phyloP scores from a whole-genome alignment of 108 stramenopile genomes.

The Fragilaria crotonensis region DNA sequence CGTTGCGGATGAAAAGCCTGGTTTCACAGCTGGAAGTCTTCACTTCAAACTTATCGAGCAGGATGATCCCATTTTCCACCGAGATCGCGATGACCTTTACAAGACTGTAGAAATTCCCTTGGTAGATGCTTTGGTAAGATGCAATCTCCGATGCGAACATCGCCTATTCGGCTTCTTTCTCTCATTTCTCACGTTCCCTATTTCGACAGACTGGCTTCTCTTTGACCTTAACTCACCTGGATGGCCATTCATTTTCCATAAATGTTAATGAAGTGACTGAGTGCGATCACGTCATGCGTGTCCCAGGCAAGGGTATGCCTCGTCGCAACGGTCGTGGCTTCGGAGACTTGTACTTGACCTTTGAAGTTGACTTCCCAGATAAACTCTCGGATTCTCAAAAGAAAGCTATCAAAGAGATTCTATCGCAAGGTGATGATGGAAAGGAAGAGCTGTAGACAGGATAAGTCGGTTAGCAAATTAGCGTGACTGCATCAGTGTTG shows the following conservation, averaged over 20 bases:
- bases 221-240: conserved; percentile 66
- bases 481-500: too few species aligned
- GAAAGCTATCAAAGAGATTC: conserved; percentile 55
- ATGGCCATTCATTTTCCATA: conserved; percentile 64
- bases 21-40: conserved; percentile 76
- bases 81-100: conserved; percentile 84
- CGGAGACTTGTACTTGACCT: conserved; percentile 84
- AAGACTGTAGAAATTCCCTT: conserved; percentile 81
- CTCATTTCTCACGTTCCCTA: too few species aligned
- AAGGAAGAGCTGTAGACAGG: conserved; percentile 1
- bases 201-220: conserved; percentile 81
- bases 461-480: too few species aligned
- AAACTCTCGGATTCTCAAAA: conserved; percentile 57
- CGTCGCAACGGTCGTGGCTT: conserved; percentile 73
- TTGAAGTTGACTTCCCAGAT: conserved; percentile 89
- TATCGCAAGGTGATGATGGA: conserved; percentile 14
- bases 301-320: conserved; percentile 88
- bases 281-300: conserved; percentile 77
- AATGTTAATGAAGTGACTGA: conserved; percentile 66
- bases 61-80: conserved; percentile 44
- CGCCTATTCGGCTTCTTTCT: conserved; percentile 4
- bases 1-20: conserved; percentile 85
- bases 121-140: conserved; percentile 83
- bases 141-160: not conserved
- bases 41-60: conserved; percentile 62